Evolutionary conservation across 2,329 filamentous ascomycete genomes (phyloP), one percentile per base, ranked within the genome.

Genomic region (Drechslera avenae): DNA sequence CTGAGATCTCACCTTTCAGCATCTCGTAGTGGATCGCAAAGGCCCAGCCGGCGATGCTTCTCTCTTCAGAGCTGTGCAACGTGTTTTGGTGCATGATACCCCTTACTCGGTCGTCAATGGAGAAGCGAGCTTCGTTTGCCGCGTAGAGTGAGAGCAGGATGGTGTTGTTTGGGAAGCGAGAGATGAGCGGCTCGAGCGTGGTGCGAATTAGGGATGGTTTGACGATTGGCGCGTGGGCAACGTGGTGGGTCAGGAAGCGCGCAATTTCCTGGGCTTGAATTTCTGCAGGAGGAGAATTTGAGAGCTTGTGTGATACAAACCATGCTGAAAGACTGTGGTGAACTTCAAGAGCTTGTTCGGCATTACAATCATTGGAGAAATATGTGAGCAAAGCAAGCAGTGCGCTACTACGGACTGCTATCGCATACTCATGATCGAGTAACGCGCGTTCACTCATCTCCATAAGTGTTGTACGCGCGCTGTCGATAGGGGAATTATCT

Each of bases 71-170:
- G 17, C 59, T 52, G n/a, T 68, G 54, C 1, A 76, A 61, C 2
- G 75, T 60, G 6, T 63, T 69, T 19, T 75, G 69, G 16, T 80
- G 73, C 9, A 92, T 76, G 7, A 89, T 74, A 5, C 82, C 78
- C n/a, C 89, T 85, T 16, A 95, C 83, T 14, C 90, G 87, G 60
- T 95, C 89, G 54, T 91, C 83, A 46, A 94, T 81, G 18, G 86
- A 83, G 35, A 90, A 83, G 6, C 86, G 83, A 2, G 84, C 79
- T 67, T 93, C 87, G 55, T 89, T 86, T 78, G 86, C 89, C n/a
- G 86, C 82, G 57, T 88, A 88, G 0, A 94, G 75, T 1, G 82
- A 78, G 1, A 95, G 79, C 54, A 97, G 87, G 5, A 90, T 79
- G 1, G 85, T 89, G 74, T 96, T 97, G 40, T 79, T 78, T 0